Conservation (phyloP, 352 stramenopile genomes). For the Elongisporangium senticosum region DNA sequence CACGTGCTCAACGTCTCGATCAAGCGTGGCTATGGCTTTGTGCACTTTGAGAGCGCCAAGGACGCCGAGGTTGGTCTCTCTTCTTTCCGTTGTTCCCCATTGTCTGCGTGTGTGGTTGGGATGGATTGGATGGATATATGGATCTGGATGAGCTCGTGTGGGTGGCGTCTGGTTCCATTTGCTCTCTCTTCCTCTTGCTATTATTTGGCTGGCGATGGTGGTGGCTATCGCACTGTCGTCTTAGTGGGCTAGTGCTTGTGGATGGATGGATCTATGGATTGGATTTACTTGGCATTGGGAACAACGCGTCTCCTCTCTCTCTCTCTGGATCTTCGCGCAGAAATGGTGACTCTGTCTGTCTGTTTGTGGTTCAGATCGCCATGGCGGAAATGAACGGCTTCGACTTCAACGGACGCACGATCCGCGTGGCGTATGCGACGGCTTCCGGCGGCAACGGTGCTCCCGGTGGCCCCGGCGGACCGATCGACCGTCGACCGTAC, state of each 20-base stretch:
- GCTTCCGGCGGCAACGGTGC: conserved; percentile 9
- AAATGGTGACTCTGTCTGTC: neutral
- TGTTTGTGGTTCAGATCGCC: conserved; percentile 10
- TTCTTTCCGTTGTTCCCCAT: neutral
- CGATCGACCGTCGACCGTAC: conserved; percentile 17
- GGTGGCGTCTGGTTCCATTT: too few relatives aligned
- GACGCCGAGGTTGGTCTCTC: conserved; percentile 28
- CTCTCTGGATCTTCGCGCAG: neutral
- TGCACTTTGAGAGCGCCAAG: conserved; percentile 40
- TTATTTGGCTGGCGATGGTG: too few relatives aligned
- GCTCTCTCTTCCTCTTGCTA: too few relatives aligned
- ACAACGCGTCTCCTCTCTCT: neutral
- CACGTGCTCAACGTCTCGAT: conserved; percentile 37
- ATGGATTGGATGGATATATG: neutral
- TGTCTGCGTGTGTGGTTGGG: neutral
- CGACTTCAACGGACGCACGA: conserved; percentile 32
- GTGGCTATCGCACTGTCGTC: too few relatives aligned
- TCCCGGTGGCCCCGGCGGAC: conserved; percentile 17
- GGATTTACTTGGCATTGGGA: neutral
- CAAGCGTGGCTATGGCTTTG: conserved; percentile 57
- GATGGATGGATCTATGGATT: neutral
- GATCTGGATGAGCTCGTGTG: too few relatives aligned
- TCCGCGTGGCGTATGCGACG: conserved; percentile 40
- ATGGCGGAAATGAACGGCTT: conserved; percentile 46
- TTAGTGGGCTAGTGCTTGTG: neutral